Evolutionary conservation across 2,329 filamentous ascomycete genomes (phyloP).

Genomic region (Trichoderma endophyticum): DNA sequence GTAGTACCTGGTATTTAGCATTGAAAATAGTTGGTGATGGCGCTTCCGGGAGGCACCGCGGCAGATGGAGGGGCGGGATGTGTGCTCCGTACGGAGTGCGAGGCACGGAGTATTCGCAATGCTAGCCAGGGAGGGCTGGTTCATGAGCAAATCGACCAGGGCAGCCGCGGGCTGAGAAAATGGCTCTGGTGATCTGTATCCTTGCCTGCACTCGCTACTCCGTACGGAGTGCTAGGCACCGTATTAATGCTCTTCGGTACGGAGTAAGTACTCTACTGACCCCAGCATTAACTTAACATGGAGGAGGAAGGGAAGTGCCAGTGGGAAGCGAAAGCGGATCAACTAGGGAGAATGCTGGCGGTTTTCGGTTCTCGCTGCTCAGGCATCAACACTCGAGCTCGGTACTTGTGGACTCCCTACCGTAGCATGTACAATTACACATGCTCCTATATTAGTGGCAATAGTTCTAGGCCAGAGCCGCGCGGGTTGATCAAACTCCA

Average conservation of each 20-base stretch:
- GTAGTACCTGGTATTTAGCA: not conserved
- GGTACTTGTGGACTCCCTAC: not conserved
- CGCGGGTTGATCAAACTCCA: not conserved
- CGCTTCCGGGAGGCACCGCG: not conserved
- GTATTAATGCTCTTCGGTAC: not conserved
- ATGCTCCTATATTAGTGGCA: not conserved
- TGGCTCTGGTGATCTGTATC: slow-evolving; percentile 1
- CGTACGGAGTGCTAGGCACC: not conserved
- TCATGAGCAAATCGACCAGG: not conserved
- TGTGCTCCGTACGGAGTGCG: not conserved
- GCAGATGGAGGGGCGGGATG: not conserved
- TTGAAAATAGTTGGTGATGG: not conserved
- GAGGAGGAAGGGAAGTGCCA: not conserved
- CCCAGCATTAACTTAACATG: not conserved
- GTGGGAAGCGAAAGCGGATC: slow-evolving; percentile 3
- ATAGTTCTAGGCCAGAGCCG: not conserved
- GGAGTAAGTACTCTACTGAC: not conserved
- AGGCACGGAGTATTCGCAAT: not conserved
- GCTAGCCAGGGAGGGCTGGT: not conserved
- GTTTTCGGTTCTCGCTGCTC: slow-evolving; percentile 14
- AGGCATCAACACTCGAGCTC: slow-evolving; percentile 11
- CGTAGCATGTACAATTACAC: not conserved
- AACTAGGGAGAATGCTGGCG: not conserved
- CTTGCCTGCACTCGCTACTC: not conserved
- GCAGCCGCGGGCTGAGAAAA: not conserved